These are phyloP conservation scores for Pseudogymnoascus sp. DNA, from an alignment of 2,329 filamentous ascomycete species.

Conservation along the genomic window DNA sequence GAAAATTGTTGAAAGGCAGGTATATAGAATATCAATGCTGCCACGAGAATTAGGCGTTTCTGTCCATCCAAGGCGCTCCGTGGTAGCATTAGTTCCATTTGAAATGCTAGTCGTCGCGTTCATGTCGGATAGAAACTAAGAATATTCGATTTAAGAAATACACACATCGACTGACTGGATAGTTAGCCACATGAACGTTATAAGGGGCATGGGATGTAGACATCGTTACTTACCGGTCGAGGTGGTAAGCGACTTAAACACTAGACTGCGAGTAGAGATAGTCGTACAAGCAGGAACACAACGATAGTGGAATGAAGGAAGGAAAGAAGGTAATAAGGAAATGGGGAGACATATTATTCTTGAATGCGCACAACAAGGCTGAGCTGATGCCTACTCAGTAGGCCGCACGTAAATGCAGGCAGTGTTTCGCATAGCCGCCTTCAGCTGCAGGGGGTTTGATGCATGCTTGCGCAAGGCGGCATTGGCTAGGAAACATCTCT, in stretches of 20 bases:
- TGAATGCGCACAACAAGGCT: background rate
- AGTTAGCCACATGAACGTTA: background rate
- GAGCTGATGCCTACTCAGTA: background rate
- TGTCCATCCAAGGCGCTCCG: background rate
- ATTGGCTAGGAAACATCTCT: background rate
- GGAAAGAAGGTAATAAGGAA: background rate
- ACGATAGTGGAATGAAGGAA: background rate
- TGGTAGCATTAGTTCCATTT: background rate
- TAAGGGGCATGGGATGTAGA: too few relatives aligned
- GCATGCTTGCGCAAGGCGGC: background rate
- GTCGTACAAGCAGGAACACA: background rate
- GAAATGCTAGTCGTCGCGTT: background rate
- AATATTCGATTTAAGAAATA: background rate
- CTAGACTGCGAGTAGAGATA: background rate
- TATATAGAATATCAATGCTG: background rate
- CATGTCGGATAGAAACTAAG: background rate
- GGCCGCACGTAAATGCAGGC: background rate
- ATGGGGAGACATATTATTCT: background rate
- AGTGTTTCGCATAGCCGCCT: background rate
- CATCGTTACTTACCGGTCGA: background rate
- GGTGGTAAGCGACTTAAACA: background rate
- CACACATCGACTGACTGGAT: background rate
- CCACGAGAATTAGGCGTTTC: background rate
- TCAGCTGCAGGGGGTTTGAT: background rate
- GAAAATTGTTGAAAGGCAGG: background rate